phyloP scores from a whole-genome alignment of 2,329 filamentous ascomycete genomes.

The Hymenoscyphus repandus region DNA sequence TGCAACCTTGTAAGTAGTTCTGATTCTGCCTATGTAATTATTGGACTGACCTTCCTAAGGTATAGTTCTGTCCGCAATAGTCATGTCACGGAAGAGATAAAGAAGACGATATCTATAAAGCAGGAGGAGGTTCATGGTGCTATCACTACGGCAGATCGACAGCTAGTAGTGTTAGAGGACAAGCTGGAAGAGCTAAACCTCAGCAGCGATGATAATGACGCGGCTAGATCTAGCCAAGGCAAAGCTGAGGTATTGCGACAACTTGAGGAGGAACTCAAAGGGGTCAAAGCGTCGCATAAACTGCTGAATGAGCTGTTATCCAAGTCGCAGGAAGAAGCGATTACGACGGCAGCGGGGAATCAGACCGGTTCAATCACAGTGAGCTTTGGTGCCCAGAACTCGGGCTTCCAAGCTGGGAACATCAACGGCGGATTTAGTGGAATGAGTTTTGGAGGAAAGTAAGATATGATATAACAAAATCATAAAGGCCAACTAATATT shows the following conservation, averaged over 20 bases:
- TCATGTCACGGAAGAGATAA: conserved; percentile 31
- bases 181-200: conserved; percentile 27
- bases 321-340: conserved; percentile 21
- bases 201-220: conserved; percentile 16
- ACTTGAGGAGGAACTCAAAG: conserved; percentile 22
- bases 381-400: conserved; percentile 20
- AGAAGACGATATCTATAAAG: conserved; percentile 28
- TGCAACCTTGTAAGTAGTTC: conserved; percentile 29
- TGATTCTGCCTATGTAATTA: conserved; percentile 14
- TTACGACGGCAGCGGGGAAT: conserved; percentile 16
- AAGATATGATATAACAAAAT: background rate
- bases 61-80: conserved; percentile 32
- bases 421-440: conserved; percentile 20
- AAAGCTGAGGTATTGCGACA: conserved; percentile 20
- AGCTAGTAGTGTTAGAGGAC: conserved; percentile 24
- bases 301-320: conserved; percentile 20
- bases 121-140: conserved; percentile 26
- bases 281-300: conserved; percentile 19
- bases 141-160: conserved; percentile 23
- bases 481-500: no score
- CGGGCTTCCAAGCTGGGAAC: conserved; percentile 18
- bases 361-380: conserved; percentile 15
- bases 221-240: conserved; percentile 8
- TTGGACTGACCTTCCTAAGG: conserved; percentile 20
- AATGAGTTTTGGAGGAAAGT: conserved; percentile 19